Evolutionary conservation across 225 moss, liverwort and hornwort genomes (phyloP), one percentile per base, ranked within the genome.

Genomic region (Polytrichum formosum): DNA sequence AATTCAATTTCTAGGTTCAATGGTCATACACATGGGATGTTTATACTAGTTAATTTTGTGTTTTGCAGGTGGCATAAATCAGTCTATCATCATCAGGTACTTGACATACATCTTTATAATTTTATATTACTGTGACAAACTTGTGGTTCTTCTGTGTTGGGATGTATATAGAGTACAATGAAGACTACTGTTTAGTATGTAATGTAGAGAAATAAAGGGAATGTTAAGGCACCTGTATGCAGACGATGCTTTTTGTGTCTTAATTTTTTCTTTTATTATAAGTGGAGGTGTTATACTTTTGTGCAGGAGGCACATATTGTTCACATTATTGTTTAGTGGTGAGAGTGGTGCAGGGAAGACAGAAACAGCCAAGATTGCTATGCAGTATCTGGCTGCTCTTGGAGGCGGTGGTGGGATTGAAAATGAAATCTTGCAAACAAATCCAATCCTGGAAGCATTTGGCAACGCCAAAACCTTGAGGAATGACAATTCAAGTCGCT

Each of bases 281-380:
- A 46, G 46, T 46, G 46, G 7, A 13, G 46, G 46, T 46, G 46
- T 4, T 46, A 16, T 3, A 3, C 16, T 46, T 46, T 46, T 46
- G 10, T 58, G 6, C 1, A 5, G 9, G 20, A 20, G 28, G 62
- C 4, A 63, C 5, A 1, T 23, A 8, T 16, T 26, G 13, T 63
- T 63, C 26, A 63, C 27, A 16, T 4, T 63, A 16, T 46, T 63
- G 29, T 46, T 54, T 73, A 93, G 93, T 82, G 93, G 93, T 65
- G 93, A 93, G 77, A 93, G 93, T 79, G 93, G 93, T 79, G 93
- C 93, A 69, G 93, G 93, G 67, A 93, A 93, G 87, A 93, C 93
- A 5, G 93, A 93, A 78, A 93, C 93, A 66, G 93, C 93, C 1
- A 93, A 93, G 77, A 91, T 93, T 63, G 93, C 91, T 18, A 93